Conservation (phyloP, 2,329 filamentous ascomycete species). For the Knufia fluminis region DNA sequence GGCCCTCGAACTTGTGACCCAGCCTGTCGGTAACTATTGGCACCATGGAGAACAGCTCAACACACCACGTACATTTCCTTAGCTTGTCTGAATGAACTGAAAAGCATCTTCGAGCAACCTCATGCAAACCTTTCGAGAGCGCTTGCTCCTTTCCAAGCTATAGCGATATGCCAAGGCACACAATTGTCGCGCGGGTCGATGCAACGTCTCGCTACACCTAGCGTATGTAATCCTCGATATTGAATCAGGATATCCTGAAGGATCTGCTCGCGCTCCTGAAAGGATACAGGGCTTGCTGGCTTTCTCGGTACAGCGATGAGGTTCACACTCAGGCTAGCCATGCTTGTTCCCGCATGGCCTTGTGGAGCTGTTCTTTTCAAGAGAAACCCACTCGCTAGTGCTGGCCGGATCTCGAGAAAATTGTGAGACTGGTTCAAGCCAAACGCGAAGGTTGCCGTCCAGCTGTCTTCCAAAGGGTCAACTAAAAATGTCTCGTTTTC, state of each 20-base stretch:
- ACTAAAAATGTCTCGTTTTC: constrained; percentile 50
- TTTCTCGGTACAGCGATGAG: constrained; percentile 29
- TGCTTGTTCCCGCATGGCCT: constrained; percentile 33
- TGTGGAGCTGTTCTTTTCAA: constrained; percentile 35
- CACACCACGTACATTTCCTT: too few species aligned
- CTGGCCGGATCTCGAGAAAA: constrained; percentile 32
- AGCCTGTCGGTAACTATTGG: too few species aligned
- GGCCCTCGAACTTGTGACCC: too few species aligned
- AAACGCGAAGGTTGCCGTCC: constrained; percentile 48
- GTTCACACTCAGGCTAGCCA: constrained; percentile 32
- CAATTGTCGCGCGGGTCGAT: constrained; percentile 31
- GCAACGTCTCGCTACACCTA: constrained; percentile 36
- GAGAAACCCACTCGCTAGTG: constrained; percentile 38
- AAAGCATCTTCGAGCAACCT: not conserved
- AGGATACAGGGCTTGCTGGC: constrained; percentile 10
- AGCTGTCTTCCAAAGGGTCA: constrained; percentile 52
- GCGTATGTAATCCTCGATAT: constrained; percentile 37
- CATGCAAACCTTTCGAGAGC: constrained; percentile 16
- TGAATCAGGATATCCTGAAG: constrained; percentile 35
- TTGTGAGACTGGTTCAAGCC: constrained; percentile 34
- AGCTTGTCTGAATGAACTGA: too few species aligned
- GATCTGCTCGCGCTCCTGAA: constrained; percentile 25
- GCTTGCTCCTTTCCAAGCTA: constrained; percentile 30
- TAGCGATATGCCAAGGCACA: constrained; percentile 42
- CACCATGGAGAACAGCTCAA: too few species aligned